phyloP scores from a whole-genome alignment of 2,329 filamentous ascomycete species.

The Fusarium acutatum region DNA sequence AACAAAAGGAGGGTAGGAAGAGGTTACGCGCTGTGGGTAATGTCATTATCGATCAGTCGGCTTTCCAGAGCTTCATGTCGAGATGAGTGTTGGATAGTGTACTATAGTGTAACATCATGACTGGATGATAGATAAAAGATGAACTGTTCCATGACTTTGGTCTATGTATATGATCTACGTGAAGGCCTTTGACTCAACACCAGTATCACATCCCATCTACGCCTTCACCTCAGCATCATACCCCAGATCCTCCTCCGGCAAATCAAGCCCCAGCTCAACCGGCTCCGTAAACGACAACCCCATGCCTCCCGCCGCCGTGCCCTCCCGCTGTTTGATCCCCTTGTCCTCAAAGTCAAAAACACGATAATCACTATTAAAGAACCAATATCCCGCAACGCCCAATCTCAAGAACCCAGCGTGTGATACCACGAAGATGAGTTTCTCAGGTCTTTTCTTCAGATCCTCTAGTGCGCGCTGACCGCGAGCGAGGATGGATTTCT shows the following conservation, averaged over 20 bases:
- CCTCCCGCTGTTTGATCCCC: conserved; percentile 57
- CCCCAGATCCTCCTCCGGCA: conserved; percentile 46
- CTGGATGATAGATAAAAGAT: conserved; percentile 1
- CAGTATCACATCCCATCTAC: neutral
- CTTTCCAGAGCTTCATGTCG: conserved; percentile 92
- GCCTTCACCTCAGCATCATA: neutral
- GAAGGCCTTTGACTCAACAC: neutral
- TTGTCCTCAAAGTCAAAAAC: conserved; percentile 63
- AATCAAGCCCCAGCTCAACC: conserved; percentile 50
- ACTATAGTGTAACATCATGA: conserved; percentile 30
- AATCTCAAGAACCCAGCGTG: conserved; percentile 71
- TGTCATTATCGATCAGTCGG: conserved; percentile 94
- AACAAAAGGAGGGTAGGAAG: conserved; percentile 96
- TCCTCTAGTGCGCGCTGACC: conserved; percentile 60
- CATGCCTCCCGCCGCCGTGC: conserved; percentile 47
- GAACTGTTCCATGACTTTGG: neutral
- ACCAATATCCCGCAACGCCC: conserved; percentile 64
- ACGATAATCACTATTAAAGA: conserved; percentile 71
- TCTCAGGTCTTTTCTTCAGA: conserved; percentile 64
- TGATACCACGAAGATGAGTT: conserved; percentile 70
- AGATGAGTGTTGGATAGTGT: conserved; percentile 60
- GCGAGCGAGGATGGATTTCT: conserved; percentile 61
- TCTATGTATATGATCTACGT: neutral
- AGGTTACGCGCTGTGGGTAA: conserved; percentile 85
- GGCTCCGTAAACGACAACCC: conserved; percentile 47